phyloP scores from a whole-genome alignment of 345 rosid genomes.

The Cardamine occulta region DNA sequence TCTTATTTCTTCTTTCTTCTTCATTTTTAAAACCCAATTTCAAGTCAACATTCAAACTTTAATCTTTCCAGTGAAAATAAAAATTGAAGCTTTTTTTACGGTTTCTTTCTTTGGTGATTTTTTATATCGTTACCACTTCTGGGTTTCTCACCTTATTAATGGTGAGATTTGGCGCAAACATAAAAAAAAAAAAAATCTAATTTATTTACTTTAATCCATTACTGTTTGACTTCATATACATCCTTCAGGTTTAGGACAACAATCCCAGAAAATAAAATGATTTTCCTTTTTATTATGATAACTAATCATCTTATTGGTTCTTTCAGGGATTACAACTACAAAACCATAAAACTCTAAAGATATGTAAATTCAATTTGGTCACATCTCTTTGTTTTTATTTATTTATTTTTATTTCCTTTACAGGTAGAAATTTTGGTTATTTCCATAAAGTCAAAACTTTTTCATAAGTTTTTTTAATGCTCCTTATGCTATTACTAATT shows the following conservation, averaged over 20 bases:
- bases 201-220: background rate
- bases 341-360: background rate
- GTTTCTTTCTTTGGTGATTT: constrained; percentile 13
- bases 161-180: constrained; percentile 1
- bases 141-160: constrained; percentile 22
- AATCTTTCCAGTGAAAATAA: background rate
- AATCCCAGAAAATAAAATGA: background rate
- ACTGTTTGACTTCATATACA: constrained; percentile 1
- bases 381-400: constrained; percentile 18
- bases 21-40: background rate
- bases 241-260: constrained; percentile 36
- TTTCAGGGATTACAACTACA: background rate
- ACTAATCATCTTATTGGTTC: background rate
- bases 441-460: constrained; percentile 12
- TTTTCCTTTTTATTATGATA: background rate
- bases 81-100: constrained; percentile 23
- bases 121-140: constrained; percentile 36
- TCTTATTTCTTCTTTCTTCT: constrained; percentile 30
- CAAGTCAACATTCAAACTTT: constrained; percentile 13
- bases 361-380: constrained; percentile 25
- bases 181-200: background rate
- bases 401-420: background rate
- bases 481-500: constrained; percentile 8
- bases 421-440: constrained; percentile 1
- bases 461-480: background rate